phyloP scores from a whole-genome alignment of 2,329 filamentous ascomycete species.

The Phialemonium atrogriseum region DNA sequence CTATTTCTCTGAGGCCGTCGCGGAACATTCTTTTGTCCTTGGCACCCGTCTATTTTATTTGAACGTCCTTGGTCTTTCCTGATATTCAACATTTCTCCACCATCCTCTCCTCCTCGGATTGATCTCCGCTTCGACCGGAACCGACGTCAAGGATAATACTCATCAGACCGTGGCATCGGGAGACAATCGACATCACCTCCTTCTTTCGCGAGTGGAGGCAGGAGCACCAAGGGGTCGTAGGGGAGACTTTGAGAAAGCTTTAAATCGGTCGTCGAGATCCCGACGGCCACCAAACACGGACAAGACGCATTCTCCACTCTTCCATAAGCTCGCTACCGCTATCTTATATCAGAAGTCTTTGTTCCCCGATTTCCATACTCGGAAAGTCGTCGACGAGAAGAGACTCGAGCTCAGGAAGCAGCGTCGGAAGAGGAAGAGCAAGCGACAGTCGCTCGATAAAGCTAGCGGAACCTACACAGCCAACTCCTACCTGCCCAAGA shows the following conservation, averaged over 20 bases:
- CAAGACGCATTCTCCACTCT: constrained; percentile 67
- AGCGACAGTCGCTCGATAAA: no score
- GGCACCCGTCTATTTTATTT: not conserved
- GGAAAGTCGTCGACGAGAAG: constrained; percentile 7
- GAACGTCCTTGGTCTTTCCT: not conserved
- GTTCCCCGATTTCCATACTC: constrained; percentile 5
- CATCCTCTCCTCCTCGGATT: no score
- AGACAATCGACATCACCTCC: no score
- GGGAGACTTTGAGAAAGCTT: constrained; percentile 1
- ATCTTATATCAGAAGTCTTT: constrained; percentile 27
- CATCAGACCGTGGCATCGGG: no score
- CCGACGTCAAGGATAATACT: no score
- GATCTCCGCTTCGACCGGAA: no score
- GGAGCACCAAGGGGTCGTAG: not conserved
- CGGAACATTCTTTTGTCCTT: no score
- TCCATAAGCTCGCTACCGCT: constrained; percentile 47
- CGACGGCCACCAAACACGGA: constrained; percentile 29
- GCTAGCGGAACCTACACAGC: no score
- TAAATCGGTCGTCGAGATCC: constrained; percentile 10
- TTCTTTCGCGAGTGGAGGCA: not conserved
- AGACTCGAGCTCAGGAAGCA: constrained; percentile 16
- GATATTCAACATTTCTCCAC: not conserved
- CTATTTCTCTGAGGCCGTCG: no score
- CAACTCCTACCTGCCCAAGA: constrained; percentile 31
- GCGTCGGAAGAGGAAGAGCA: no score